Conservation (phyloP, 495 filamentous ascomycete species). For the Penicillium steckii region DNA sequence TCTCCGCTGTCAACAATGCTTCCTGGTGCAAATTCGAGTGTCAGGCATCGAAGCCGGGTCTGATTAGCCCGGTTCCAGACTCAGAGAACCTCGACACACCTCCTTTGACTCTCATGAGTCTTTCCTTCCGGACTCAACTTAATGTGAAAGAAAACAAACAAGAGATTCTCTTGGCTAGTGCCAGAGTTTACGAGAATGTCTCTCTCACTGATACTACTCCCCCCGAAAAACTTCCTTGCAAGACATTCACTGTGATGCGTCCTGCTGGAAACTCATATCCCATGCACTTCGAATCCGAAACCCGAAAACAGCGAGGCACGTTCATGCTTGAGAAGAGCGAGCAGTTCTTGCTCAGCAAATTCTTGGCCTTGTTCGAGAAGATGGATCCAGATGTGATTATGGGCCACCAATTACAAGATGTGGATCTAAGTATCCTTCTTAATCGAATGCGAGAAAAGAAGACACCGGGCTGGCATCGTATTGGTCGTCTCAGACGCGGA, state of each 20-base stretch:
- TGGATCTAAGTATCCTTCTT: slow-evolving; percentile 89
- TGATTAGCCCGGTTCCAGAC: slow-evolving; percentile 67
- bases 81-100: slow-evolving; percentile 77
- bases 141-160: slow-evolving; percentile 95
- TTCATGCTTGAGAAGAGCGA: slow-evolving; percentile 82
- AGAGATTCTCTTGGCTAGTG: slow-evolving; percentile 87
- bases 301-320: slow-evolving; percentile 65
- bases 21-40: slow-evolving; percentile 98
- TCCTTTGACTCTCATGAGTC: slow-evolving; percentile 89
- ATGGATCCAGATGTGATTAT: slow-evolving; percentile 92
- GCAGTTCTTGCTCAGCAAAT: slow-evolving; percentile 76
- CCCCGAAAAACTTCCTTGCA: slow-evolving; percentile 82
- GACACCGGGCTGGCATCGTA: slow-evolving; percentile 87
- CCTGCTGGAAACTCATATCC: slow-evolving; percentile 75
- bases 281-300: slow-evolving; percentile 76
- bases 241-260: slow-evolving; percentile 88
- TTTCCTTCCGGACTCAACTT: slow-evolving; percentile 82
- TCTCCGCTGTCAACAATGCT: slow-evolving; percentile 79
- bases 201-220: slow-evolving; percentile 84
- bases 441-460: slow-evolving; percentile 87
- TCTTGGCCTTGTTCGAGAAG: slow-evolving; percentile 81
- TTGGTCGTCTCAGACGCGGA: slow-evolving; percentile 78
- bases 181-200: slow-evolving; percentile 88
- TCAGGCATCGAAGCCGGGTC: slow-evolving; percentile 70
- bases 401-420: slow-evolving; percentile 94